Evolutionary conservation across 768 basidiomycete species (phyloP).

Genomic region (Artomyces pyxidatus): DNA sequence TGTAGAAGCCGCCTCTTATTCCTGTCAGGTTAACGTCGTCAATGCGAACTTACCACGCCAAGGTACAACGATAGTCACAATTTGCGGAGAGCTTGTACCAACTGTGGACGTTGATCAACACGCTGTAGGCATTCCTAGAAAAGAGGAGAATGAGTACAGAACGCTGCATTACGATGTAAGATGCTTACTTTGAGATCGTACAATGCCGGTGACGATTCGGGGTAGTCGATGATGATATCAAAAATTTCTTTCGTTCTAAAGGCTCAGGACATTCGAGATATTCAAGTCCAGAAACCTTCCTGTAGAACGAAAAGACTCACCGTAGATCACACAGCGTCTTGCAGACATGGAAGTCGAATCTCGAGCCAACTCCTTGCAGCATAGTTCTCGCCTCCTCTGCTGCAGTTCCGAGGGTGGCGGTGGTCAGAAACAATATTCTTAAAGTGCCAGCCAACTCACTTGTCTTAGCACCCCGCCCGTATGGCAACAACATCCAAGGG

Average conservation of each 20-base stretch:
- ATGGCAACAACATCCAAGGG: constrained; percentile 79
- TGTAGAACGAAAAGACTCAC: constrained; percentile 41
- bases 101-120: constrained; percentile 68
- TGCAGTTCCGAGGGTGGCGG: too few species aligned
- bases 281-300: background rate
- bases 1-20: constrained; percentile 85
- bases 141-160: constrained; percentile 2
- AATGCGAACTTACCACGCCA: background rate
- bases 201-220: constrained; percentile 78
- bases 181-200: constrained; percentile 69
- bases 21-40: constrained; percentile 30
- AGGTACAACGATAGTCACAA: constrained; percentile 41
- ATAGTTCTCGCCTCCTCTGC: constrained; percentile 64
- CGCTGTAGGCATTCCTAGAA: constrained; percentile 68
- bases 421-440: too few species aligned
- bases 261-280: background rate
- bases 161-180: background rate
- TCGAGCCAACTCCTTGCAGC: constrained; percentile 69
- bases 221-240: constrained; percentile 92
- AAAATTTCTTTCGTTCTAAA: constrained; percentile 76
- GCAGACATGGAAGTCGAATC: constrained; percentile 90
- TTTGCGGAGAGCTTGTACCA: constrained; percentile 73
- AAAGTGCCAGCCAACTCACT: constrained; percentile 29
- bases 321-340: constrained; percentile 84
- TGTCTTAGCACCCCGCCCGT: constrained; percentile 55